These are phyloP conservation scores for Coprinellus micaceus DNA, from an alignment of 768 basidiomycete genomes.

Conservation along the genomic window DNA sequence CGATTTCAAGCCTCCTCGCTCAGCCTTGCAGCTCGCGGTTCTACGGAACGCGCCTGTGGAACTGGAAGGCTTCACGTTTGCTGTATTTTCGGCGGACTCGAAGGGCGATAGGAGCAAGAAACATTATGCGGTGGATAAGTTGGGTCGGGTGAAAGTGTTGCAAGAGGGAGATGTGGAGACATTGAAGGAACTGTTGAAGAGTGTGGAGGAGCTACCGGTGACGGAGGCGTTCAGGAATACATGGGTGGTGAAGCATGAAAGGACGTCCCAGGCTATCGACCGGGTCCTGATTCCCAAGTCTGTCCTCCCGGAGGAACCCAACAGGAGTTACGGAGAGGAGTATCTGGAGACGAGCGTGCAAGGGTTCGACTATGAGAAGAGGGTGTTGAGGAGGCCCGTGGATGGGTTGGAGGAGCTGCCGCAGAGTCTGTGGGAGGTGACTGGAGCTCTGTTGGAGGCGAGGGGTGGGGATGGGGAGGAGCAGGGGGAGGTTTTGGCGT, in stretches of 20 bases:
- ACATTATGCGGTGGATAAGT: constrained; percentile 26
- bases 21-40: constrained; percentile 26
- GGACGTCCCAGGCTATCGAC: constrained; percentile 33
- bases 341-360: constrained; percentile 31
- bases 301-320: neutral
- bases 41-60: constrained; percentile 32
- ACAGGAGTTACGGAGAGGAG: constrained; percentile 13
- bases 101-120: constrained; percentile 4
- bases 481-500: constrained; percentile 20
- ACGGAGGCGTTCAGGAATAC: constrained; percentile 30
- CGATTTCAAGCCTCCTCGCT: constrained; percentile 23
- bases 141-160: constrained; percentile 26
- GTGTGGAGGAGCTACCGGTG: constrained; percentile 20
- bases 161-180: constrained; percentile 23
- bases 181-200: constrained; percentile 22
- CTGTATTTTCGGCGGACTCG: constrained; percentile 23
- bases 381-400: constrained; percentile 25
- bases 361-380: constrained; percentile 30
- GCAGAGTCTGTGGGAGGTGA: constrained; percentile 26
- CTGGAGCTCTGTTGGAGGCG: constrained; percentile 32
- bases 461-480: constrained; percentile 20
- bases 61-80: constrained; percentile 33
- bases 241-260: constrained; percentile 29
- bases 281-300: constrained; percentile 25
- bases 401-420: constrained; percentile 27